phyloP scores from a whole-genome alignment of 345 rosid species.

The Gossypium ekmanianum region DNA sequence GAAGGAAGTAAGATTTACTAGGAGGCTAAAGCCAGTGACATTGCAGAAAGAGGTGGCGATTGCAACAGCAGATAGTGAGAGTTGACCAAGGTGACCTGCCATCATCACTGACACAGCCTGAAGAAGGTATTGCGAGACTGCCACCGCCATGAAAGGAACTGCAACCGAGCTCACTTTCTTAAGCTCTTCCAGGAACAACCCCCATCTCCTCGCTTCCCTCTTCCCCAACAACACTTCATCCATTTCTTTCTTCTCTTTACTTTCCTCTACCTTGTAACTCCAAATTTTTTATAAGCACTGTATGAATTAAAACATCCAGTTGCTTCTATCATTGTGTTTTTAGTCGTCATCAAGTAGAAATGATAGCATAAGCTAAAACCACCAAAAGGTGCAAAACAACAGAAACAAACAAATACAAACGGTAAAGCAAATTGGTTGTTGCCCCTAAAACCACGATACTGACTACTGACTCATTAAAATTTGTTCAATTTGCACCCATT shows the following conservation, averaged over 20 bases:
- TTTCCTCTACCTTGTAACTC: no score
- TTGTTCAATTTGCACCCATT: no score
- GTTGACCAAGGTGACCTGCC: conserved; percentile 27
- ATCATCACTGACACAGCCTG: conserved; percentile 22
- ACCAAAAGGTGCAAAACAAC: no score
- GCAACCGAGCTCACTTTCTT: conserved; percentile 20
- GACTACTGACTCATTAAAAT: no score
- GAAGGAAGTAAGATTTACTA: conserved; percentile 6
- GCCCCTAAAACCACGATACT: no score
- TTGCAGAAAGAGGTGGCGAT: conserved; percentile 23
- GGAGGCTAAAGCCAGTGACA: conserved; percentile 25
- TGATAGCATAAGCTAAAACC: no score
- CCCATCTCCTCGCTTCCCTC: not conserved
- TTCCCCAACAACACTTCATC: not conserved
- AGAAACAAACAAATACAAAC: no score
- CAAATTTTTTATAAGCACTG: no score
- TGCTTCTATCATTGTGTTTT: no score
- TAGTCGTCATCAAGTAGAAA: no score
- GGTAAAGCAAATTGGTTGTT: no score
- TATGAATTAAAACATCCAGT: no score
- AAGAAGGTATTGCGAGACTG: conserved; percentile 18
- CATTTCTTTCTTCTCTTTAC: not conserved
- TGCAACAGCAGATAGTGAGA: conserved; percentile 19
- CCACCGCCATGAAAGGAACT: conserved; percentile 12
- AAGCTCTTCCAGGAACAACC: conserved; percentile 13